Evolutionary conservation across 306 rosid species (phyloP).

Genomic region (Heteromeles arbutifolia): DNA sequence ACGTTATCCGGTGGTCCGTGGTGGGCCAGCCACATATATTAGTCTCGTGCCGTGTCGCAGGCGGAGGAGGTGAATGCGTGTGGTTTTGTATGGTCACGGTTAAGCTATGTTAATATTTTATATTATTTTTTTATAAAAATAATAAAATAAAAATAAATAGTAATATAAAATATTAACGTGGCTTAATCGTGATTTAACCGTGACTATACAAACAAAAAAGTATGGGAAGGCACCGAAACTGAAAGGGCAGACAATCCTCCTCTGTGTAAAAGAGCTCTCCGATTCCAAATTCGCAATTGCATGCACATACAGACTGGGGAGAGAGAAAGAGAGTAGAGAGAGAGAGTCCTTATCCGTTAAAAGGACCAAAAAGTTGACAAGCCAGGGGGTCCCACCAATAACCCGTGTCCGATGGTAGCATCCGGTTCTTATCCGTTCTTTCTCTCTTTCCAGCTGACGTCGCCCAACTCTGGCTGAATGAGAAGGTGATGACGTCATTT

Average conservation of each 20-base stretch:
- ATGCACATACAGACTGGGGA: background rate
- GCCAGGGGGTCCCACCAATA: background rate
- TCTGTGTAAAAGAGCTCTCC: no score
- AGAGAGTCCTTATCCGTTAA: slow-evolving; percentile 29
- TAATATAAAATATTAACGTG: no score
- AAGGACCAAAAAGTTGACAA: background rate
- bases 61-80: slow-evolving; percentile 7
- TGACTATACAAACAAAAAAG: no score
- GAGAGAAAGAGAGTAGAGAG: background rate
- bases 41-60: slow-evolving; percentile 4
- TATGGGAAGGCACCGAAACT: no score
- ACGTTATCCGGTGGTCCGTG: background rate
- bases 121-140: no score
- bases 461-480: background rate
- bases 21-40: background rate
- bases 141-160: no score
- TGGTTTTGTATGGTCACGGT: no score
- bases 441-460: background rate
- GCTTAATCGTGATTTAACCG: no score
- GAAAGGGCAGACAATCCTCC: no score
- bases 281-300: no score
- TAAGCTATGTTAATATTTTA: no score
- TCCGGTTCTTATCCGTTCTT: slow-evolving; percentile 16
- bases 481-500: background rate
- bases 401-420: background rate